Base-by-base conservation (phyloP, 164 flowering plant genomes). In the Nymphaea thermarum region DNA sequence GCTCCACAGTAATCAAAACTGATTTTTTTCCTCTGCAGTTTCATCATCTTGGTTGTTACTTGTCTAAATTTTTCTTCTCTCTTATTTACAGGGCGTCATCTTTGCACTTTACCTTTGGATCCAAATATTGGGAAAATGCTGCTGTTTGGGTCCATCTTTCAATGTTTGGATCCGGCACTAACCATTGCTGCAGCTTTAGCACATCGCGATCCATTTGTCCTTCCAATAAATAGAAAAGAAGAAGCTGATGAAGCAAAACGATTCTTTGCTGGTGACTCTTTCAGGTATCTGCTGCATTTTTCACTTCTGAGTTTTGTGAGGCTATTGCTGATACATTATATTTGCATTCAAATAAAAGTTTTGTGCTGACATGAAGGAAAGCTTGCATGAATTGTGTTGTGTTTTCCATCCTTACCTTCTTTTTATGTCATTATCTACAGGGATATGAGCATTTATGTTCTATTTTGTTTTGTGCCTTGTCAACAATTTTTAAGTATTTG, bases 111-210 rank as follows among this genome's bases (percentile, higher is more conserved):
- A 42, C 99, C 97, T 64, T 68, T 94, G 85, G 97, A 91, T 68
- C 99, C 97, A 74, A 91, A 91, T 76, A 89, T 89, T 73, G 97
- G 96, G 62, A 94, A 94, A 78, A 91, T 94, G 97, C 97, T 94
- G 77, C 85, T 91, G 16, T 86, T 94, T 85, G 99, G 95, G 4
- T 86, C 93, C 61, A 82, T 91, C 63, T 94, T 91, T 71, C 95
- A 89, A 71, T 94, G 99, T 81, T 86, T 94, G 17, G 79, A 82
- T 82, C 99, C 99, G 73, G 97, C 96, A 62, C 77, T 91, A 72
- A 94, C 89, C 71, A 87, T 94, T 78, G 97, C 99, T 36, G 82
- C 97, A 76, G 99, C 97, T 72, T 91, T 91, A 72, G 95, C 96
- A 43, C 79, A 91, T 77, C 95, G 95, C 42, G 79, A 86, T 71